A percentile compares a stretch with the other conserved stretches of the same genome.
Evolutionary conservation across 345 rosid species (phyloP).

Genomic region (Abelmoschus esculentus): DNA sequence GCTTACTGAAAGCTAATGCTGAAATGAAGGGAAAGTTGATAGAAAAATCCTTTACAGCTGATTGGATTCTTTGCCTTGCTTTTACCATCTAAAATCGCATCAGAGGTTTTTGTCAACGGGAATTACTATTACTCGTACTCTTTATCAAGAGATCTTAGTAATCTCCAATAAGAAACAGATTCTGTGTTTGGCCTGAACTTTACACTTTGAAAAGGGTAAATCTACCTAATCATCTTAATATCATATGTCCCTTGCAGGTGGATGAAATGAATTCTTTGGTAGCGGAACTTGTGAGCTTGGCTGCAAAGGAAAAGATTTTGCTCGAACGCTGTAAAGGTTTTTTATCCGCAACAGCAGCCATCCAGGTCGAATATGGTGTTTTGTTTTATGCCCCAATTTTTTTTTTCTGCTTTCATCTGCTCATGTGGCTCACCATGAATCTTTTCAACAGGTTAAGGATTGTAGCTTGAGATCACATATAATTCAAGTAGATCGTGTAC

Average conservation of each 20-base stretch:
- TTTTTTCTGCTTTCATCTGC: background rate
- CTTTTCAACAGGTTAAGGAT: constrained; percentile 52
- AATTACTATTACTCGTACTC: no score
- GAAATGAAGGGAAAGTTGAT: background rate
- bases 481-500: constrained; percentile 51
- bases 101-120: background rate
- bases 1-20: background rate
- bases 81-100: background rate
- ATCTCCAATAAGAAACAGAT: background rate
- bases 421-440: background rate
- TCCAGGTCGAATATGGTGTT: constrained; percentile 48
- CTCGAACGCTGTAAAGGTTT: constrained; percentile 64
- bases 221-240: background rate
- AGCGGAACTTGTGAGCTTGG: constrained; percentile 55
- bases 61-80: background rate
- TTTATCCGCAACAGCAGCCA: constrained; percentile 54
- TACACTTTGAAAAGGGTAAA: background rate
- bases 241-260: constrained; percentile 36
- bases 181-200: background rate
- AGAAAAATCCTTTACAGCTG: background rate
- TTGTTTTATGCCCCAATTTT: background rate
- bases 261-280: constrained; percentile 59
- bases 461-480: constrained; percentile 86
- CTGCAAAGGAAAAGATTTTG: constrained; percentile 55
- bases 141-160: background rate